A percentile compares a stretch with the other conserved stretches of the same genome.
Conservation (phyloP, 2,329 filamentous ascomycete genomes). For the Exophiala xenobiotica region DNA sequence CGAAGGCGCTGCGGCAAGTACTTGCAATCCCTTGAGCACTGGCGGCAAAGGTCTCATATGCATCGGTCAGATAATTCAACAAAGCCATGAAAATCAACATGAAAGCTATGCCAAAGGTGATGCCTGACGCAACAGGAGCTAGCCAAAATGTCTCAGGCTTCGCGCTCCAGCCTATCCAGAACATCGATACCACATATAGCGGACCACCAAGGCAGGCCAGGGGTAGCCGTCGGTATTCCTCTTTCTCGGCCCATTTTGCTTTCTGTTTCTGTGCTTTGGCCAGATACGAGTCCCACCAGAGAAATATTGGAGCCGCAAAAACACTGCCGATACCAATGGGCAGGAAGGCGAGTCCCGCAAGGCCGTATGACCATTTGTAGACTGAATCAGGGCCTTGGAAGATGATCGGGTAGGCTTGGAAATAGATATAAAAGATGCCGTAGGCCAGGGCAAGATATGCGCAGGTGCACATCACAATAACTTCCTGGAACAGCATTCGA, state of each 20-base stretch:
- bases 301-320: constrained; percentile 61
- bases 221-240: constrained; percentile 66
- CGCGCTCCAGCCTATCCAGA: constrained; percentile 46
- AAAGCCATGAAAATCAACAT: constrained; percentile 62
- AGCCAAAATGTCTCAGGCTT: constrained; percentile 37
- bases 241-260: constrained; percentile 57
- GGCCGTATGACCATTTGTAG: constrained; percentile 39
- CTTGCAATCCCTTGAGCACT: constrained; percentile 55
- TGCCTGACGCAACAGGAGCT: constrained; percentile 58
- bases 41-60: constrained; percentile 65
- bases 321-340: constrained; percentile 61
- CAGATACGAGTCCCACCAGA: constrained; percentile 64
- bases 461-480: constrained; percentile 69
- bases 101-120: constrained; percentile 63
- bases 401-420: constrained; percentile 72
- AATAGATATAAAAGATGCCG: constrained; percentile 69
- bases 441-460: constrained; percentile 71
- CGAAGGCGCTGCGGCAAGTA: constrained; percentile 51
- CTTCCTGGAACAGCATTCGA: constrained; percentile 70
- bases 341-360: constrained; percentile 38
- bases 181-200: constrained; percentile 54
- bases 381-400: constrained; percentile 50
- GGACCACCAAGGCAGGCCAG: constrained; percentile 70
- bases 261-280: constrained; percentile 50
- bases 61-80: constrained; percentile 65